These are phyloP conservation scores for Melanogaster broomeanus DNA, from an alignment of 768 basidiomycete genomes.

Conservation along the genomic window DNA sequence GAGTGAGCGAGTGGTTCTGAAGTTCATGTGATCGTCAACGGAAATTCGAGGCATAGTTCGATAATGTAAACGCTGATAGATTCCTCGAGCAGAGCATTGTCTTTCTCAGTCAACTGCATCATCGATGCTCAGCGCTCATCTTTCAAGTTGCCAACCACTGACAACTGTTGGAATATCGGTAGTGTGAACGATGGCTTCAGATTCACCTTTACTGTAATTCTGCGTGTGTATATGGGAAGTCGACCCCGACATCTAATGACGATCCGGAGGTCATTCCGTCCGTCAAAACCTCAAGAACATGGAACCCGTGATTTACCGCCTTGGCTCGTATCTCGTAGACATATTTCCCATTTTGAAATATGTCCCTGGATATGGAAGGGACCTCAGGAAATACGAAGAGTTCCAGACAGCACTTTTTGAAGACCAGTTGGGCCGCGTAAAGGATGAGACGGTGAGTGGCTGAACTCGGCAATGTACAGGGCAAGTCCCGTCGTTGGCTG, in stretches of 20 bases:
- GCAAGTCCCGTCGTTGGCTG: neutral
- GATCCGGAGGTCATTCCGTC: conserved; percentile 24
- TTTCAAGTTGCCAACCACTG: no score
- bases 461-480: rapidly evolving
- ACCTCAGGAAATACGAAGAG: conserved; percentile 50
- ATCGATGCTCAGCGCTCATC: no score
- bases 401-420: conserved; percentile 55
- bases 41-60: no score
- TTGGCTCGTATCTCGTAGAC: conserved; percentile 39
- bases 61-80: no score
- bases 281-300: conserved; percentile 25
- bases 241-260: conserved; percentile 13
- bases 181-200: no score
- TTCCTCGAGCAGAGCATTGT: no score
- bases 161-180: no score
- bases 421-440: conserved; percentile 45
- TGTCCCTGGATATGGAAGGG: conserved; percentile 59
- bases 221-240: conserved; percentile 29
- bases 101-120: no score
- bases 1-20: no score
- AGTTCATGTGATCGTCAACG: no score
- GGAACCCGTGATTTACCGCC: conserved; percentile 28
- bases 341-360: conserved; percentile 38
- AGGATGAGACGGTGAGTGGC: conserved; percentile 40
- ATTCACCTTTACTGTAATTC: conserved; percentile 24